These are phyloP conservation scores for Cupressus sempervirens DNA, from an alignment of 75 land plant genomes.

Conservation along the genomic window DNA sequence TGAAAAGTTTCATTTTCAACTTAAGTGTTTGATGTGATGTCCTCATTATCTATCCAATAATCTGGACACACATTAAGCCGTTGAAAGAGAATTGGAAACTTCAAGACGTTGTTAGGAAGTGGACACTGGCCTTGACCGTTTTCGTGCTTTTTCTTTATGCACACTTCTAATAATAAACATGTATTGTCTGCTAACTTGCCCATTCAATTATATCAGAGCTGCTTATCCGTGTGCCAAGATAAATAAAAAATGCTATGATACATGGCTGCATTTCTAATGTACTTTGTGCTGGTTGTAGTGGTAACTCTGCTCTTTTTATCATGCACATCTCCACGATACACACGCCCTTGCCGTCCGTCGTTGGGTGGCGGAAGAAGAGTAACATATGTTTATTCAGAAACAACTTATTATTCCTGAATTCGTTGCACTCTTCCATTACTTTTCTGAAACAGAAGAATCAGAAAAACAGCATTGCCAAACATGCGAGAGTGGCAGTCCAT, in stretches of 20 bases:
- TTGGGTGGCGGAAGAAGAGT: background rate
- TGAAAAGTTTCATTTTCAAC: too few relatives aligned
- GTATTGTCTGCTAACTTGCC: background rate
- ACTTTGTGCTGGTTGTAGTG: slow-evolving; percentile 3
- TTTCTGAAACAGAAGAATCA: background rate
- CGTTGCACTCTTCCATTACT: background rate
- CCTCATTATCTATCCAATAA: too few relatives aligned
- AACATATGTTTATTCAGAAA: background rate
- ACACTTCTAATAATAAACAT: too few relatives aligned
- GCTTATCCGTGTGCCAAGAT: too few relatives aligned
- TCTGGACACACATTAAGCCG: too few relatives aligned
- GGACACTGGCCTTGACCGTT: background rate
- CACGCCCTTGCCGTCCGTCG: background rate
- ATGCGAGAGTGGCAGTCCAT: background rate
- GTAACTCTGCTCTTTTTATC: slow-evolving; percentile 12
- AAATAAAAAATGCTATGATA: background rate
- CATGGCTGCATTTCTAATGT: slow-evolving; percentile 10
- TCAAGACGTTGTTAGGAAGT: background rate
- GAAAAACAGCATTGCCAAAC: background rate
- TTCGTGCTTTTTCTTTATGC: too few relatives aligned
- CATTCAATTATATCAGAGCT: background rate
- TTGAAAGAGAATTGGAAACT: too few relatives aligned
- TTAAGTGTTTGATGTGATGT: too few relatives aligned
- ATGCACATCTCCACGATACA: background rate
- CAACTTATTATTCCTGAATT: background rate